Base-by-base conservation (phyloP, 306 rosid species). In the Glycine tomentella region DNA sequence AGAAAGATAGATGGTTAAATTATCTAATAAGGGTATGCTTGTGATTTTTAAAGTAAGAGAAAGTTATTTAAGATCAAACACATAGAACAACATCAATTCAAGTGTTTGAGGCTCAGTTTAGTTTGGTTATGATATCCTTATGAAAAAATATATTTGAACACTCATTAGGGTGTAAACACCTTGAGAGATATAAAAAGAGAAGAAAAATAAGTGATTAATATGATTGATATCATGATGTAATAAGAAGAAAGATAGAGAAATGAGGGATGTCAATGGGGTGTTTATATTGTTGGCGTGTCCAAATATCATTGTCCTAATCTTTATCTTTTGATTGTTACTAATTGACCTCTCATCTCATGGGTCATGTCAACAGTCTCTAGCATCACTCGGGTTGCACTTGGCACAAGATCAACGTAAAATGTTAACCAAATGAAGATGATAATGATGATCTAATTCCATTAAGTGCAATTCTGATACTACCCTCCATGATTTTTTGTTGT, bases 381-480 rank as follows among this genome's bases (percentile, higher is more conserved):
- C 61, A 55, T 55, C 61, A 15, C 9, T 15, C 10, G 6, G 4
- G 3, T 15, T n/a, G 31, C 31, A 55, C 31, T 15, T 55, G 61
- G 61, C 31, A n/a, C 6, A 10, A 15, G 15, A n/a, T 17, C 13
- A 57, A 2, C 12, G 8, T 57, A 9, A 20, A 59, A 25, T 59
- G n/a, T 3, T 3, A 25, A 8, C 14, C 40, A 20, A 11, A 3
- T 9, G 13, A 16, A 53, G 5, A 25, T 0, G 40, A 59, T 25
- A 25, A 25, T 49, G 6, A 31, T 0, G 44, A 61, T 63, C 16
- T 34, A 33, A 63, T 14, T 49, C 3, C 5, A 49, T 11, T 0
- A 34, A 63, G 5, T 33, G 69, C 16, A 63, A 33, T 31, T 75
- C 2, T 53, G 78, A 75, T 58, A 58, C n/a, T 75, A 14, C 9